Evolutionary conservation across 2,329 filamentous ascomycete species (phyloP).

Genomic region (Botrytis pseudocinerea): DNA sequence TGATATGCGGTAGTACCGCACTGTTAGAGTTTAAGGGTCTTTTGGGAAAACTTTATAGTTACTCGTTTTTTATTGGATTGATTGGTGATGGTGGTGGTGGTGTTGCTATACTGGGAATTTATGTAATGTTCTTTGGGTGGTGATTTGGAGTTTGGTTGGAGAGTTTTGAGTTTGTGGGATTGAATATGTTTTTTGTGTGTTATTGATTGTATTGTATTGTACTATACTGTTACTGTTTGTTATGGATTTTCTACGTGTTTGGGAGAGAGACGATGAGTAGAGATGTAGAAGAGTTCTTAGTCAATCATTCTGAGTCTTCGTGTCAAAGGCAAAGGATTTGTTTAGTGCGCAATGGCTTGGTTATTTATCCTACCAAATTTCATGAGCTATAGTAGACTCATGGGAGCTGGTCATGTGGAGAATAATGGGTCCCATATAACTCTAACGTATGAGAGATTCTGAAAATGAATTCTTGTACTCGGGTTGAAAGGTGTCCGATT

Average conservation of each 20-base stretch:
- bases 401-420: no score
- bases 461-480: no score
- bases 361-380: neutral
- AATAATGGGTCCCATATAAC: no score
- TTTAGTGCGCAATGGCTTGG: neutral
- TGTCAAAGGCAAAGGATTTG: neutral
- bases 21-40: neutral
- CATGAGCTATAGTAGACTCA: neutral
- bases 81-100: neutral
- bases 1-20: neutral
- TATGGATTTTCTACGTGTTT: neutral
- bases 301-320: neutral
- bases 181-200: neutral
- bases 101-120: neutral
- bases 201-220: fast-evolving
- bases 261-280: neutral
- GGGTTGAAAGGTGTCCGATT: no score
- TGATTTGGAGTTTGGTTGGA: neutral
- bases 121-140: neutral
- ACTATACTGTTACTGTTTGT: neutral
- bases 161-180: neutral
- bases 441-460: no score
- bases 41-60: neutral
- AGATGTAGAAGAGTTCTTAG: neutral
- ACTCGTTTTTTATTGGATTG: neutral